These are phyloP conservation scores for Verticillium nubilum DNA, from an alignment of 2,329 filamentous ascomycete species.

Conservation along the genomic window DNA sequence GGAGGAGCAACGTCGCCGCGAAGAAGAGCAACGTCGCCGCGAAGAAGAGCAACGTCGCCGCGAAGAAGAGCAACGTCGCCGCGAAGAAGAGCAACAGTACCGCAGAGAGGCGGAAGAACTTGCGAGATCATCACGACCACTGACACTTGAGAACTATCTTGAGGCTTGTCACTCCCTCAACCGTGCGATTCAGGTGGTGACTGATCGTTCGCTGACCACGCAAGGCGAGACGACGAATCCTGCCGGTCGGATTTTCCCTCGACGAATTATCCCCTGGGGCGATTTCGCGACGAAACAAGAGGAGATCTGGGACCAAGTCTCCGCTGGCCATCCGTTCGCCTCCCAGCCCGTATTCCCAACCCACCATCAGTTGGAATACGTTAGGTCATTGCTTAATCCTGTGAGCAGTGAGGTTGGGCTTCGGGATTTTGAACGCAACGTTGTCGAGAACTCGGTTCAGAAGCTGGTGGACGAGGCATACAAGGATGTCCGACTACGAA, in stretches of 20 bases:
- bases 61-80: too few species aligned
- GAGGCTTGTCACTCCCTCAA: slow-evolving; percentile 24
- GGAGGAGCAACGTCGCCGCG: too few species aligned
- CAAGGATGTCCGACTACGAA: slow-evolving; percentile 19
- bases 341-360: slow-evolving; percentile 23
- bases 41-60: too few species aligned
- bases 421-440: slow-evolving; percentile 23
- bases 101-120: slow-evolving; percentile 20
- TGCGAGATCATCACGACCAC: slow-evolving; percentile 9
- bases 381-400: slow-evolving; percentile 19
- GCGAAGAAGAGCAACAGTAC: slow-evolving; percentile 17
- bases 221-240: slow-evolving; percentile 26
- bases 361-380: slow-evolving; percentile 25
- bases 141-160: slow-evolving; percentile 22
- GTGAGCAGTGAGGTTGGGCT: slow-evolving; percentile 29
- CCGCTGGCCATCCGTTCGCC: slow-evolving; percentile 15
- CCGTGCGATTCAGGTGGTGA: slow-evolving; percentile 23
- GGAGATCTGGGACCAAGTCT: slow-evolving; percentile 24
- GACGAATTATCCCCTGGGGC: slow-evolving; percentile 28
- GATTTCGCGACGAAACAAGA: slow-evolving; percentile 25
- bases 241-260: slow-evolving; percentile 25
- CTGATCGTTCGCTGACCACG: slow-evolving; percentile 22
- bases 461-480: slow-evolving; percentile 22
- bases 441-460: slow-evolving; percentile 28
- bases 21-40: too few species aligned